Percentiles rank a stretch among this genome's conserved stretches.
These are phyloP conservation scores for Botrytis paeoniae DNA, from an alignment of 2,329 filamentous ascomycete species.

Conservation along the genomic window DNA sequence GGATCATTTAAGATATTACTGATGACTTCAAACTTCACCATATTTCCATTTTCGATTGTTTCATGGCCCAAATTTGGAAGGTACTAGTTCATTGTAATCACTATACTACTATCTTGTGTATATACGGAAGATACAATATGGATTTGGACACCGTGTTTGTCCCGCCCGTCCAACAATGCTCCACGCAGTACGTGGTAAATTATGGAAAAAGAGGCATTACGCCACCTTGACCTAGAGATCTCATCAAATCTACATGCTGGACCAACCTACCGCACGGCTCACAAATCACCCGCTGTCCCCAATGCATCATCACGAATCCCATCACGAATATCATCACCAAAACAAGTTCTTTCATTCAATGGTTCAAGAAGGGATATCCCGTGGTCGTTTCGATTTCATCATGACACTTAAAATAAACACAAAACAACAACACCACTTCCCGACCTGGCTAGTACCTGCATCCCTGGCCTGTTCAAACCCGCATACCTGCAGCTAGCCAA, in stretches of 20 bases:
- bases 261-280: neutral
- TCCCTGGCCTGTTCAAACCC: neutral
- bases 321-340: constrained; percentile 5
- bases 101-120: neutral
- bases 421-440: constrained; percentile 5
- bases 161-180: neutral
- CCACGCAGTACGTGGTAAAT: neutral
- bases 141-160: neutral
- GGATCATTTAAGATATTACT: constrained; percentile 17
- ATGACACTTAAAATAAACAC: constrained; percentile 8
- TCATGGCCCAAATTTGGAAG: constrained; percentile 16
- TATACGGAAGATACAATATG: constrained; percentile 3
- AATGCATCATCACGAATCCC: constrained; percentile 1
- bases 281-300: constrained; percentile 3
- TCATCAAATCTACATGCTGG: neutral
- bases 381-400: constrained; percentile 8
- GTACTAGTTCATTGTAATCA: constrained; percentile 8
- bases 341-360: neutral
- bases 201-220: constrained; percentile 10
- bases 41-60: constrained; percentile 15
- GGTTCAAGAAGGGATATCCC: neutral
- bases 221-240: constrained; percentile 10
- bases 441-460: constrained; percentile 1
- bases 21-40: constrained; percentile 14
- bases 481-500: constrained; percentile 12